Evolutionary conservation across 2,329 filamentous ascomycete genomes (phyloP), one percentile per base, ranked within the genome.

Genomic region (Aspergillus japonicus): DNA sequence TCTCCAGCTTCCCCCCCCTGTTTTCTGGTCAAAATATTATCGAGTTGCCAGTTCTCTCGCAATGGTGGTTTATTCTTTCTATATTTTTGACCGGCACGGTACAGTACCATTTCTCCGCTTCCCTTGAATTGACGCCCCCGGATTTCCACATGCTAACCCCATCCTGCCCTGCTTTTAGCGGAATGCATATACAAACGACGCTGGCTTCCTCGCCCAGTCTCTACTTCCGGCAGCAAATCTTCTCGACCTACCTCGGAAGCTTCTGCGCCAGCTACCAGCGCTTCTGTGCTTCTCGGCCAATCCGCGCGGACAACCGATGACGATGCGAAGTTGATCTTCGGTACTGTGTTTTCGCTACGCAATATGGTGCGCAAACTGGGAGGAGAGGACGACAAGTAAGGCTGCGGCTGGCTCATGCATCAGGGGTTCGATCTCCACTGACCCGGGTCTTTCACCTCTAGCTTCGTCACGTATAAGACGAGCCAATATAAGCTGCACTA

Each of bases 41-140:
- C 61, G 62, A 62, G 4, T 6, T 60, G 56, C 57, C 49, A 35
- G 33, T 39, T 52, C 56, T 49, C 29, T 47, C 63, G 81, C 69
- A 73, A 98, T 99, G 95, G 88, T 90, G 62, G 90, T 98, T 77
- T 98, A 96, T 80, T 93, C 92, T 61, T 96, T 99, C 80, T 96
- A 96, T 83, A 97, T 99, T 74, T 99, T 99, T 76, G 95, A 99
- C 80, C 89, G 95, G 66, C 95, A 99, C 79, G 96, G 95, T 97
- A 84, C 73, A 44, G 51, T 49, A 47, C 26, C 21, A 19, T 29
- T n/a, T 50, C 48, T 26, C n/a, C n/a, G n/a, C n/a, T n/a, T n/a
- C 57, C 23, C 10, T 42, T 56, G 11, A 6, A 2, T 16, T 19
- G 5, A 29, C 11, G n/a, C 19, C 29, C 42, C 24, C 42, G 6